Percentiles rank a stretch among this genome's conserved stretches.
These are phyloP conservation scores for Skeletonema marinoi DNA, from an alignment of 108 stramenopile species.

Conservation along the genomic window DNA sequence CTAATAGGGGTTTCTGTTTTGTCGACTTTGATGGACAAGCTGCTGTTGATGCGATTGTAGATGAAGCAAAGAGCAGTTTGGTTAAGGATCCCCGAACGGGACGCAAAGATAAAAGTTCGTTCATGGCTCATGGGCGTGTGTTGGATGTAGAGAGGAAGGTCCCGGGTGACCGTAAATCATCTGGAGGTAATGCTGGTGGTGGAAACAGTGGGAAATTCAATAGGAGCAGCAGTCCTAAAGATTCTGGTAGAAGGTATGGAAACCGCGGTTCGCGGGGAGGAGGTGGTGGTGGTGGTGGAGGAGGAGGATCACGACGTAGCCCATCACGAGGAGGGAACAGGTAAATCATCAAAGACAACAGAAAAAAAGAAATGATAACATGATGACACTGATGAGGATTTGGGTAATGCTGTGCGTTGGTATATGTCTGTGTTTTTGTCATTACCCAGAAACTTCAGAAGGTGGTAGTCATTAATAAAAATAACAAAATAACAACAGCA, in stretches of 20 bases:
- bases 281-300: slow-evolving; percentile 20
- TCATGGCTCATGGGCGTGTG: slow-evolving; percentile 45
- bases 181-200: slow-evolving; percentile 12
- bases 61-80: slow-evolving; percentile 31
- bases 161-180: neutral
- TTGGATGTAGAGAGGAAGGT: slow-evolving; percentile 51
- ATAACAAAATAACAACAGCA: neutral
- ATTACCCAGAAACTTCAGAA: neutral
- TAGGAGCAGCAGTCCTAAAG: slow-evolving; percentile 31
- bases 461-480: neutral
- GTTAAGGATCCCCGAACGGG: slow-evolving; percentile 46
- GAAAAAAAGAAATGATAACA: neutral
- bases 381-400: neutral
- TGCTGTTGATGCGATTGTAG: slow-evolving; percentile 70
- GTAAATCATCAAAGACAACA: slow-evolving; percentile 3
- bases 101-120: slow-evolving; percentile 36
- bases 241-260: slow-evolving; percentile 17
- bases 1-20: slow-evolving; percentile 76
- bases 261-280: slow-evolving; percentile 20
- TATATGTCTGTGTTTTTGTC: neutral
- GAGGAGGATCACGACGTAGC: slow-evolving; percentile 22
- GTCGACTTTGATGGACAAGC: slow-evolving; percentile 78
- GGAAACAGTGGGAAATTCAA: slow-evolving; percentile 27
- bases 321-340: slow-evolving; percentile 17
- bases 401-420: neutral